A percentile compares a stretch with the other conserved stretches of the same genome.
These are phyloP conservation scores for Globisporangium paroecandrum DNA, from an alignment of 352 stramenopile genomes.

Conservation along the genomic window DNA sequence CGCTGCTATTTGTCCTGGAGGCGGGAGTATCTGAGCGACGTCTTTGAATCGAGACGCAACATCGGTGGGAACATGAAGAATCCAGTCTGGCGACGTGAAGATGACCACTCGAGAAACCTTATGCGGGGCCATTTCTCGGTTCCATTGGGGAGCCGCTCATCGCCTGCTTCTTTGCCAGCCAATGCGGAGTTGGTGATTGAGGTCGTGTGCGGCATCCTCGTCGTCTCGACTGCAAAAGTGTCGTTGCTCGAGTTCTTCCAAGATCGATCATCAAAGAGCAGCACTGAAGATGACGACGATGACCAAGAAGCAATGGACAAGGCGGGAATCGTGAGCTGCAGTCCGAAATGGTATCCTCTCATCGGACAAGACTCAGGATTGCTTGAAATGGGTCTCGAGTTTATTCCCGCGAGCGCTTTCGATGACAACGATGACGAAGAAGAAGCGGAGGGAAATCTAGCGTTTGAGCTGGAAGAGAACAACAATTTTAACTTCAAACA, in stretches of 20 bases:
- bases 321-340: slow-evolving; percentile 19
- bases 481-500: slow-evolving; percentile 5
- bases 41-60: slow-evolving; percentile 44
- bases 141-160: slow-evolving; percentile 9
- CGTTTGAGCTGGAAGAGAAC: neutral
- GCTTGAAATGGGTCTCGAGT: slow-evolving; percentile 52
- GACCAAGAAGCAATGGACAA: slow-evolving; percentile 9
- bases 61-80: slow-evolving; percentile 33
- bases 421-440: slow-evolving; percentile 15
- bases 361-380: slow-evolving; percentile 36
- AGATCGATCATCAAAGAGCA: slow-evolving; percentile 7
- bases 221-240: slow-evolving; percentile 39
- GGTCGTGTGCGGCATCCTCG: slow-evolving; percentile 46
- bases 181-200: slow-evolving; percentile 52
- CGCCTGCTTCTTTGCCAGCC: slow-evolving; percentile 26
- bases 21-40: slow-evolving; percentile 26
- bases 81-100: slow-evolving; percentile 35
- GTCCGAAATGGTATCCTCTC: slow-evolving; percentile 45
- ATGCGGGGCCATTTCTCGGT: slow-evolving; percentile 36
- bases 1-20: slow-evolving; percentile 30
- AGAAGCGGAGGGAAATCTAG: neutral
- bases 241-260: slow-evolving; percentile 29
- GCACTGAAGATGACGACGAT: neutral
- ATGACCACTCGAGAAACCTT: slow-evolving; percentile 25
- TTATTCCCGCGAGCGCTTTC: slow-evolving; percentile 25